Conservation (phyloP, 2,329 filamentous ascomycete genomes). For the Westerdykella aurantiaca region DNA sequence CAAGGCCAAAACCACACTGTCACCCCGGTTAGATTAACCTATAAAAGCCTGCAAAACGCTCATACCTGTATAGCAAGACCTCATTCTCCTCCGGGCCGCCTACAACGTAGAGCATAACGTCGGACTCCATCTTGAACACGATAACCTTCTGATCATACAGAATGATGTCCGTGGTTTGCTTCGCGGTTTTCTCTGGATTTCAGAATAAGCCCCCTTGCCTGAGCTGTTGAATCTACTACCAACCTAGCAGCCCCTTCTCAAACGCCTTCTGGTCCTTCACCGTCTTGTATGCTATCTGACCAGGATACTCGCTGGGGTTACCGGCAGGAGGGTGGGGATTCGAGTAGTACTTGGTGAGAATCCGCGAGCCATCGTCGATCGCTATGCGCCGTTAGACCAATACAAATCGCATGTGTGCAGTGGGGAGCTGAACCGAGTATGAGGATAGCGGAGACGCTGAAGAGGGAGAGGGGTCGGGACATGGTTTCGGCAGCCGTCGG, state of each 20-base stretch:
- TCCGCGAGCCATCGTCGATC: slow-evolving; percentile 81
- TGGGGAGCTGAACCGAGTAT: slow-evolving; percentile 28
- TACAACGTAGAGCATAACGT: slow-evolving; percentile 94
- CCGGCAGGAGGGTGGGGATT: slow-evolving; percentile 62
- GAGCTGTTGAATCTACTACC: slow-evolving; percentile 59
- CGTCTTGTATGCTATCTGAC: slow-evolving; percentile 74
- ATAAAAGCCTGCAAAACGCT: background rate
- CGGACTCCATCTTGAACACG: slow-evolving; percentile 95
- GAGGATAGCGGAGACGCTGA: slow-evolving; percentile 50
- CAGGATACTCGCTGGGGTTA: slow-evolving; percentile 54
- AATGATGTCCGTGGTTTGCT: slow-evolving; percentile 92
- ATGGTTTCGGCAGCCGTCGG: slow-evolving; percentile 26
- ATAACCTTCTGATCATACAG: slow-evolving; percentile 95
- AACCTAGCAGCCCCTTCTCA: slow-evolving; percentile 77
- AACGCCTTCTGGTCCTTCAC: slow-evolving; percentile 93
- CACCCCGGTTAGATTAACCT: slow-evolving; percentile 9
- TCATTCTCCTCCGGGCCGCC: slow-evolving; percentile 93
- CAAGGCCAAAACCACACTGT: slow-evolving; percentile 76
- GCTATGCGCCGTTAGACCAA: slow-evolving; percentile 25
- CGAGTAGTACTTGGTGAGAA: slow-evolving; percentile 91
- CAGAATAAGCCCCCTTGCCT: slow-evolving; percentile 51
- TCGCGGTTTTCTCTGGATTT: slow-evolving; percentile 72
- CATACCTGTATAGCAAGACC: slow-evolving; percentile 74
- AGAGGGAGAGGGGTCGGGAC: slow-evolving; percentile 50
- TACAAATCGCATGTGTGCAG: background rate